Evolutionary conservation across 306 rosid species (phyloP), one percentile per base, ranked within the genome.

Genomic region (Medicago arabica): DNA sequence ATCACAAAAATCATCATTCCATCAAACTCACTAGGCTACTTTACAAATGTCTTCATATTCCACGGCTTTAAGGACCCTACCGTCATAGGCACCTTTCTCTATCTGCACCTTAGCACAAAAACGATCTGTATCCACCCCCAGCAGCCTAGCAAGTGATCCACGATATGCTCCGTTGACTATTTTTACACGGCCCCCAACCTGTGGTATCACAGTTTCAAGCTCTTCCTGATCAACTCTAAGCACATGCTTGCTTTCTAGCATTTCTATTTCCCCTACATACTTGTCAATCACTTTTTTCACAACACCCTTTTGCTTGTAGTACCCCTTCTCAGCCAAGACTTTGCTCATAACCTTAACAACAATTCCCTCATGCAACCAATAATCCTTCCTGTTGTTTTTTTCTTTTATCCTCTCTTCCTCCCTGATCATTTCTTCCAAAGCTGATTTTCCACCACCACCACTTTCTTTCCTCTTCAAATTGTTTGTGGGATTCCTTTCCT

Each of bases 161-260:
- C 96, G 87, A 67, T 95, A 95, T 0, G 98, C 97, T 4, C 98
- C 98, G 16, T 95, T 95, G 23, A 92, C 95, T 49, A 95, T 85
- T 87, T 85, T 90, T n/a, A 95, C 95, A 21, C 88, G 87, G 9
- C 95, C 86, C 49, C 98, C 97, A 80, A 92, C 87, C 70, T 86
- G 95, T 0, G 96, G 98, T 74, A 94, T 94, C 82, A 94, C 98
- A 3, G 96, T 90, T 81, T 92, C 97, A 25, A 94, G 93, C 85
- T 92, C 97, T 58, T 70, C 81, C 70, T 94, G 97, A 74, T 92
- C 98, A 69, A 94, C 92, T 85, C 96, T 87, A 63, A 94, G 89
- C 63, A 94, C 96, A 68, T 94, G 97, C 81, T 87, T 94, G 58
- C 80, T 89, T 7, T 92, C 95, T 6, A 92, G 82, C 88, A 92